These are phyloP conservation scores for Candida sojae DNA, from an alignment of 1,139 yeast genomes.

Conservation along the genomic window DNA sequence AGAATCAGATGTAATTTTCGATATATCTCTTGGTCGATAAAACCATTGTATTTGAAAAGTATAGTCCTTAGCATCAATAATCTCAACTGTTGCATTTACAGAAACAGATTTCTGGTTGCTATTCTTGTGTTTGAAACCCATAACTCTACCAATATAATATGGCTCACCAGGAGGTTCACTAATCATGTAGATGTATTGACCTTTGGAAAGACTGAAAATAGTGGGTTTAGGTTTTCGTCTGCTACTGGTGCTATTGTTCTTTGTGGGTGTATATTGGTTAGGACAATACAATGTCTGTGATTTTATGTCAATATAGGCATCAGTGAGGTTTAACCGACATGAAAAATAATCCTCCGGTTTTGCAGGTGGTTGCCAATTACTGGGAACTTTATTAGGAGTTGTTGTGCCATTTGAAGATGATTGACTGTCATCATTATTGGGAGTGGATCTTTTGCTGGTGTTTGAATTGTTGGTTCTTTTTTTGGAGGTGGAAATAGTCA, in stretches of 20 bases:
- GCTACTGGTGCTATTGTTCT: constrained; percentile 10
- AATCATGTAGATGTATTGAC: constrained; percentile 79
- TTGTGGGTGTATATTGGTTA: constrained; percentile 19
- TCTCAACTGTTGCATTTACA: constrained; percentile 1
- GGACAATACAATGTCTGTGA: constrained; percentile 40
- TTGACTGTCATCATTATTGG: constrained; percentile 5
- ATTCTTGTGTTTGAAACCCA: constrained; percentile 63
- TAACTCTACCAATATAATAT: constrained; percentile 80
- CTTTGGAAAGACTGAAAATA: constrained; percentile 37
- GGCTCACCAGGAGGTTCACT: constrained; percentile 97
- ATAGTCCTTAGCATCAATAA: constrained; percentile 48
- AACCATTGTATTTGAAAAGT: constrained; percentile 85
- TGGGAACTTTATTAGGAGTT: constrained; percentile 22
- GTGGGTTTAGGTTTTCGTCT: constrained; percentile 6
- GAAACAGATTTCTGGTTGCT: constrained; percentile 4
- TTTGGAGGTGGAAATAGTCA: constrained; percentile 3
- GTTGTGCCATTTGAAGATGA: constrained; percentile 5
- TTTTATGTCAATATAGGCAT: constrained; percentile 35
- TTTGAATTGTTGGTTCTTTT: constrained; percentile 3
- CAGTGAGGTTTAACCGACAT: constrained; percentile 31
- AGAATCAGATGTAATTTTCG: constrained; percentile 66
- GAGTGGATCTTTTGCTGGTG: background rate
- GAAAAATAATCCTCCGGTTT: constrained; percentile 37
- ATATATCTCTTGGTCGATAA: constrained; percentile 85
- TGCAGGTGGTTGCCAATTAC: constrained; percentile 45